Conservation (phyloP, 768 basidiomycete genomes). For the Psilocybe cubensis region DNA sequence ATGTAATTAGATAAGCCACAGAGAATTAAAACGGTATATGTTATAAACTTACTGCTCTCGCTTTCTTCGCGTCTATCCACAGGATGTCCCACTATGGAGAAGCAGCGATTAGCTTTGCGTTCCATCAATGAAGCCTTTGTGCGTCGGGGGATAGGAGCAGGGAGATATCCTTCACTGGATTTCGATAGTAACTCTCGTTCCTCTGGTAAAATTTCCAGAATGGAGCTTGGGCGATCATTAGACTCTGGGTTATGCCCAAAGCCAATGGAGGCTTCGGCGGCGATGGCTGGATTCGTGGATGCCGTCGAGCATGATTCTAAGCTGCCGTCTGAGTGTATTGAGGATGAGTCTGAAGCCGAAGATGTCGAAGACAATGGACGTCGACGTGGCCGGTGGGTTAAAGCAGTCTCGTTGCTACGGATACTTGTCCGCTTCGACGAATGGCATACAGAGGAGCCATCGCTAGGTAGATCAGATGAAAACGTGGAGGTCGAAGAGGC, state of each 20-base stretch:
- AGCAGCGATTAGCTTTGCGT: slow-evolving; percentile 31
- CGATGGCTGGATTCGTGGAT: slow-evolving; percentile 35
- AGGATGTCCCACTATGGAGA: slow-evolving; percentile 26
- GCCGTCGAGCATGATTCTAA: slow-evolving; percentile 31
- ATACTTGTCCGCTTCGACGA: slow-evolving; percentile 18
- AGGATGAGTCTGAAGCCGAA: slow-evolving; percentile 50
- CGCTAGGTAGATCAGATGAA: slow-evolving; percentile 20
- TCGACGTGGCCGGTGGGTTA: slow-evolving; percentile 25
- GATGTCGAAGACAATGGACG: slow-evolving; percentile 44
- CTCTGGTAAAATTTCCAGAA: slow-evolving; percentile 56
- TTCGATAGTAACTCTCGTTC: slow-evolving; percentile 43
- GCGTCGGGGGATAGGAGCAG: slow-evolving; percentile 19
- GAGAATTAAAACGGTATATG: neutral
- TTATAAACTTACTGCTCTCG: slow-evolving; percentile 6
- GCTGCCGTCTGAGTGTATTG: slow-evolving; percentile 40
- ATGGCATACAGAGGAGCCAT: slow-evolving; percentile 11
- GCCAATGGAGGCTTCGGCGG: slow-evolving; percentile 41
- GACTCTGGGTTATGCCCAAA: slow-evolving; percentile 48
- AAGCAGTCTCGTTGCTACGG: slow-evolving; percentile 19
- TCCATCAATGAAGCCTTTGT: slow-evolving; percentile 17
- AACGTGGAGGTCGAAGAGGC: slow-evolving; percentile 21
- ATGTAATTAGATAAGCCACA: neutral
- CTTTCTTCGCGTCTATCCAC: slow-evolving; percentile 4
- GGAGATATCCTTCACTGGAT: slow-evolving; percentile 18
- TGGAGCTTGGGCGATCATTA: slow-evolving; percentile 32